Evolutionary conservation across 208 protist genomes (phyloP).

Genomic region (Zelonia costaricensis): DNA sequence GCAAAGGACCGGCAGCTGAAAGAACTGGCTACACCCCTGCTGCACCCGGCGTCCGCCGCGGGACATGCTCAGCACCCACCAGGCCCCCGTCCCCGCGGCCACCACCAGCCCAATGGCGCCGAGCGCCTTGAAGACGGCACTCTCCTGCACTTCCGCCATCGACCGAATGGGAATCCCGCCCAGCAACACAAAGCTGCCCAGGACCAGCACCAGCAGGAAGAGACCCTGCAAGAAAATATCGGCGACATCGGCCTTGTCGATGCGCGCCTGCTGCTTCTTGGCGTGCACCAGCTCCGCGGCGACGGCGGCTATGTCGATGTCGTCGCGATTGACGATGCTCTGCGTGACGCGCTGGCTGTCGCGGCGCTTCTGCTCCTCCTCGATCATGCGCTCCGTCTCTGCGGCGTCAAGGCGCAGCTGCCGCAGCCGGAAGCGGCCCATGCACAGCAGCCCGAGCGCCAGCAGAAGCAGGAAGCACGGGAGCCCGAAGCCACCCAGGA

Average conservation of each 20-base stretch:
- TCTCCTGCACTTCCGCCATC: slow-evolving; percentile 39
- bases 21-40: slow-evolving; percentile 15
- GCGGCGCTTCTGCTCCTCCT: slow-evolving; percentile 21
- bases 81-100: slow-evolving; percentile 23
- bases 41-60: slow-evolving; percentile 32
- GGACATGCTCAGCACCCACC: slow-evolving; percentile 44
- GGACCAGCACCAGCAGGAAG: slow-evolving; percentile 34
- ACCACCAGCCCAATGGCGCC: slow-evolving; percentile 29
- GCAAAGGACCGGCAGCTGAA: slow-evolving; percentile 22
- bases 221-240: slow-evolving; percentile 28
- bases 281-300: slow-evolving; percentile 36
- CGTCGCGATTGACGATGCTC: slow-evolving; percentile 47
- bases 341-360: slow-evolving; percentile 31
- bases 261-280: slow-evolving; percentile 11
- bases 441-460: slow-evolving; percentile 20
- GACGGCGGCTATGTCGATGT: slow-evolving; percentile 42
- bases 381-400: slow-evolving; percentile 13
- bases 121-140: slow-evolving; percentile 27
- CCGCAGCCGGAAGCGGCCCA: slow-evolving; percentile 13
- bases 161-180: slow-evolving; percentile 26
- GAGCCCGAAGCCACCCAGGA: slow-evolving; percentile 34
- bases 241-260: slow-evolving; percentile 19
- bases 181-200: slow-evolving; percentile 36
- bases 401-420: slow-evolving; percentile 22
- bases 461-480: slow-evolving; percentile 29